phyloP scores from a whole-genome alignment of 83 land plant genomes.

The Isoetes engelmannii region DNA sequence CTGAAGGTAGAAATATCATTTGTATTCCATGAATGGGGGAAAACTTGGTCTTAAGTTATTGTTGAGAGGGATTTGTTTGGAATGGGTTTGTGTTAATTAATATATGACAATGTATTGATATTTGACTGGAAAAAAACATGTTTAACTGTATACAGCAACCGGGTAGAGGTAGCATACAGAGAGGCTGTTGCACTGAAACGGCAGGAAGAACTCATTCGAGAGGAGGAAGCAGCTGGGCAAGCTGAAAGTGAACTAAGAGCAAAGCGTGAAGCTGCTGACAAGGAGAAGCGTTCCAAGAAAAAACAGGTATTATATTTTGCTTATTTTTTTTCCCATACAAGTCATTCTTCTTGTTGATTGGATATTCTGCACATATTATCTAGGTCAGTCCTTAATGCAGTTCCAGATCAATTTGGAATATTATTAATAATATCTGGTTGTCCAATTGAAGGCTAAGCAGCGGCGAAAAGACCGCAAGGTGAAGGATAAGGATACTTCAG shows the following conservation, averaged over 20 bases:
- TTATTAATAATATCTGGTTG: background rate
- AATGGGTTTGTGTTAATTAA: too few species aligned
- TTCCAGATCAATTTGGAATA: too few species aligned
- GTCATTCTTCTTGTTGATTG: too few species aligned
- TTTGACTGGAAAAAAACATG: background rate
- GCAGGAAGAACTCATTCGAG: constrained; percentile 98
- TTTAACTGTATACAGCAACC: constrained; percentile 44
- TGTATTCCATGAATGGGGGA: too few species aligned
- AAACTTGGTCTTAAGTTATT: too few species aligned
- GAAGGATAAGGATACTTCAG: constrained; percentile 72
- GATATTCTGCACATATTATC: too few species aligned
- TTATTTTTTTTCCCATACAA: too few species aligned
- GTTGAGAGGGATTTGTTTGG: too few species aligned
- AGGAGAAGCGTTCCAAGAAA: constrained; percentile 84
- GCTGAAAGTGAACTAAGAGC: constrained; percentile 78
- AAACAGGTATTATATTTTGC: constrained; percentile 49
- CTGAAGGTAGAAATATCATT: too few species aligned
- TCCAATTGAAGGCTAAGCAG: constrained; percentile 61
- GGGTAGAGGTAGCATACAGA: constrained; percentile 87
- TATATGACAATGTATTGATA: background rate
- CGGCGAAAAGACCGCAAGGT: constrained; percentile 68
- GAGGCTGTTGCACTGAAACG: constrained; percentile 93
- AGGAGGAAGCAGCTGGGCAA: constrained; percentile 83
- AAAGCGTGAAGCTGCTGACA: constrained; percentile 71
- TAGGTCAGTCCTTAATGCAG: too few species aligned